These are phyloP conservation scores for Stagonosporopsis vannaccii DNA, from an alignment of 2,329 filamentous ascomycete species.

Conservation along the genomic window DNA sequence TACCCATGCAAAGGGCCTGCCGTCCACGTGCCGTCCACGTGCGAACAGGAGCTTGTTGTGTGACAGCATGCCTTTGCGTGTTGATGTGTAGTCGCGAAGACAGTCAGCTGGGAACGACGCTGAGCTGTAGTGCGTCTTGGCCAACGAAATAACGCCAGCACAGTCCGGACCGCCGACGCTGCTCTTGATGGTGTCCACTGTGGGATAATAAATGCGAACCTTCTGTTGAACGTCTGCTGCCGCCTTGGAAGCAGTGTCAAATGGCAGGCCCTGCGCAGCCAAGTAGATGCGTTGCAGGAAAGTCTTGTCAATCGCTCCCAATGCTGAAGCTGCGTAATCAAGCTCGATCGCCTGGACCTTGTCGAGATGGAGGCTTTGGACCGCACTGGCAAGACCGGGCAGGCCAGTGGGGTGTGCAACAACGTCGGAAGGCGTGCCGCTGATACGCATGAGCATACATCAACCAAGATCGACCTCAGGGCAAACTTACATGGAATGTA, in stretches of 20 bases:
- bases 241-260: not conserved
- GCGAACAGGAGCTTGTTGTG: conserved; percentile 76
- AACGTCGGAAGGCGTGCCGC: conserved; percentile 45
- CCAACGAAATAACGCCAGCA: conserved; percentile 85
- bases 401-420: conserved; percentile 68
- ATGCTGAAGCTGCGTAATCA: conserved; percentile 81
- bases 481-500: conserved; percentile 80
- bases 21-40: conserved; percentile 40
- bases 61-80: conserved; percentile 75
- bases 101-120: conserved; percentile 73
- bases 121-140: conserved; percentile 74
- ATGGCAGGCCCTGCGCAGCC: conserved; percentile 58
- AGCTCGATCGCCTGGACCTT: conserved; percentile 64
- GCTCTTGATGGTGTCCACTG: conserved; percentile 55
- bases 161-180: conserved; percentile 68
- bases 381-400: conserved; percentile 72
- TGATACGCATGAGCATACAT: conserved; percentile 2
- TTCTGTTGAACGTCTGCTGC: conserved; percentile 20
- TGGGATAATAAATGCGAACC: conserved; percentile 46
- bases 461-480: not conserved
- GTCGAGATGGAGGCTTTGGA: conserved; percentile 52
- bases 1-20: conserved; percentile 67
- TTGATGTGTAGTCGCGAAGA: conserved; percentile 78
- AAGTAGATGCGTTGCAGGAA: conserved; percentile 69
- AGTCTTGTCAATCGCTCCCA: conserved; percentile 76